A percentile compares a stretch with the other conserved stretches of the same genome.
Conservation (phyloP, 257 asterid genomes). For the Ocimum tenuiflorum region DNA sequence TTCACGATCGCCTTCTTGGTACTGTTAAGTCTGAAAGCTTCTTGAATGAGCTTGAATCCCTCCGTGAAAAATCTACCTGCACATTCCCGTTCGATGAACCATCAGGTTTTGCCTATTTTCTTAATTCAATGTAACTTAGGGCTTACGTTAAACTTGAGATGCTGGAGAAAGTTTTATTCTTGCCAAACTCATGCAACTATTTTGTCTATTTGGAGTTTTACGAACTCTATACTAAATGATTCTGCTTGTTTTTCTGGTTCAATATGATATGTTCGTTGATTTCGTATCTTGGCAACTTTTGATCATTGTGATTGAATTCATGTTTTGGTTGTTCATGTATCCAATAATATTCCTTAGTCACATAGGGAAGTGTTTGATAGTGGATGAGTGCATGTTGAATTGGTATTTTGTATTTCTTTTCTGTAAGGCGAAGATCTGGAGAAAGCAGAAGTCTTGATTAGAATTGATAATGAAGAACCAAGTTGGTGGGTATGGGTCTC, state of each 20-base stretch:
- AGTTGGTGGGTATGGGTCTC: constrained; percentile 99
- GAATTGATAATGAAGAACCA: constrained; percentile 63
- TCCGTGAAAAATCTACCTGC: constrained; percentile 31
- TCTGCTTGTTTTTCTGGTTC: background rate
- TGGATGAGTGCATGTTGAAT: background rate
- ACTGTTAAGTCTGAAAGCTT: constrained; percentile 54
- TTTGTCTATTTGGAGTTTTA: background rate
- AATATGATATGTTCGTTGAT: background rate
- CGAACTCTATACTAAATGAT: background rate
- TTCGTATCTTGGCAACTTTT: background rate
- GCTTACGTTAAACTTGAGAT: background rate
- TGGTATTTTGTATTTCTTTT: background rate
- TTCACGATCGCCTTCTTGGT: constrained; percentile 52
- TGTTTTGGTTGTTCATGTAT: background rate
- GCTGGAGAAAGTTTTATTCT: constrained; percentile 5
- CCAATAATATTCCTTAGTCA: background rate
- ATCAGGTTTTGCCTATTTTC: constrained; percentile 40
- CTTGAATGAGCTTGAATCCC: constrained; percentile 50
- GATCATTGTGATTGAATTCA: background rate
- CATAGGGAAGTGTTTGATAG: background rate
- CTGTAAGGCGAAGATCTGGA: constrained; percentile 47
- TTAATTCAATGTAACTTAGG: background rate
- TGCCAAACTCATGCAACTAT: background rate
- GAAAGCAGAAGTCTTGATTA: constrained; percentile 54
- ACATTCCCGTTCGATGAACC: constrained; percentile 61